Evolutionary conservation across 148 eudicot species (phyloP).

Genomic region (Polygonum maritimum): DNA sequence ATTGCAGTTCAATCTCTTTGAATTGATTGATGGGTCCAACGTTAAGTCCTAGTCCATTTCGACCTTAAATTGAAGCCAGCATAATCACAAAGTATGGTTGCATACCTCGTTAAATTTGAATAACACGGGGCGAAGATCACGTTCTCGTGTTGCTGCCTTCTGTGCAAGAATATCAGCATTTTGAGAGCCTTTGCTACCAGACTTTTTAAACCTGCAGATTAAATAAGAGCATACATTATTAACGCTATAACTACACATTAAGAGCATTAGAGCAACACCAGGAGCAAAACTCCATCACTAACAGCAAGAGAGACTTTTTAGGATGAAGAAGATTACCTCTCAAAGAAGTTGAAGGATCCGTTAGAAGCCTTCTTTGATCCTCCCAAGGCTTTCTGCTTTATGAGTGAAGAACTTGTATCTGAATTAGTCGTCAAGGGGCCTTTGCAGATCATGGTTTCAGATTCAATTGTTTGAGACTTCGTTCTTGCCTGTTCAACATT

Average conservation of each 20-base stretch:
- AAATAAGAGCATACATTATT: background rate
- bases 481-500: constrained; percentile 19
- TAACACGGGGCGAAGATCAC: constrained; percentile 68
- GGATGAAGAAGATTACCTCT: constrained; percentile 40
- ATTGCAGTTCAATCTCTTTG: background rate
- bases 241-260: background rate
- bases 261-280: background rate
- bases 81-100: background rate
- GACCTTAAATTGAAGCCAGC: background rate
- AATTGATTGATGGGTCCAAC: background rate
- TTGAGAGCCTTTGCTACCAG: constrained; percentile 30
- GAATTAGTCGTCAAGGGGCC: constrained; percentile 7
- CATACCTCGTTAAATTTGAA: constrained; percentile 96
- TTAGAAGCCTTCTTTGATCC: constrained; percentile 42
- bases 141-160: constrained; percentile 36
- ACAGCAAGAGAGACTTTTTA: background rate
- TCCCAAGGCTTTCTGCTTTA: constrained; percentile 26
- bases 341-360: constrained; percentile 64
- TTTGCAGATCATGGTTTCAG: constrained; percentile 15
- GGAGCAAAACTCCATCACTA: background rate
- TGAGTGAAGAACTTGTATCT: constrained; percentile 15
- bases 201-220: constrained; percentile 56
- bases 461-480: constrained; percentile 13
- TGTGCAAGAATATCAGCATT: constrained; percentile 23
- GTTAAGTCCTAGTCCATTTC: background rate